Conservation (phyloP, 352 stramenopile genomes). For the Thraustochytrium sp. region DNA sequence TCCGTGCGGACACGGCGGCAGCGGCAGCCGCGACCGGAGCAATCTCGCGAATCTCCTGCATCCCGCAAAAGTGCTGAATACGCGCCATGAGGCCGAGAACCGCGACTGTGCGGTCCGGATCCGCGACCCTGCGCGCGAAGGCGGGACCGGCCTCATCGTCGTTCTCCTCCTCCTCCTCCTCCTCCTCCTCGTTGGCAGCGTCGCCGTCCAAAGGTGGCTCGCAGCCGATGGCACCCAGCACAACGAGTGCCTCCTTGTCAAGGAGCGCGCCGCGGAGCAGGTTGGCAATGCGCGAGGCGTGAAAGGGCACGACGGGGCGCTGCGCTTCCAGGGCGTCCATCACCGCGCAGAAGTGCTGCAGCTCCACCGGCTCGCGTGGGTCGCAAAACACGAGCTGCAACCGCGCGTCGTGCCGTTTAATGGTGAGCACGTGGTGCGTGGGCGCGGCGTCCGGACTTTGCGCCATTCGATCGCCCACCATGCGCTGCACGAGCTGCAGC, state of each 20-base stretch:
- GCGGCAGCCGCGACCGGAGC: too few species aligned
- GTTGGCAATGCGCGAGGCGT: slow-evolving; percentile 18
- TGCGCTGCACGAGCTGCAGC: neutral
- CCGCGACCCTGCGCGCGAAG: neutral
- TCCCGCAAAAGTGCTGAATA: slow-evolving; percentile 5
- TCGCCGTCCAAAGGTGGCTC: neutral
- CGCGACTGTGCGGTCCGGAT: neutral
- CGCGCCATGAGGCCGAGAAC: neutral
- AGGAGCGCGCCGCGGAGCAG: neutral
- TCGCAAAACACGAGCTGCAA: slow-evolving; percentile 15
- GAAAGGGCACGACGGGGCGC: slow-evolving; percentile 1
- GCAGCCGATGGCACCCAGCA: neutral
- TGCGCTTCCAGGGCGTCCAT: neutral
- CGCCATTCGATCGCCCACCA: too few species aligned
- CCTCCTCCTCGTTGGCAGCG: too few species aligned
- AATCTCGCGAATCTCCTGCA: too few species aligned
- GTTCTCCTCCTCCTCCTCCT: too few species aligned
- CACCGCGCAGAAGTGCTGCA: neutral
- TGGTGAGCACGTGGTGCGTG: neutral
- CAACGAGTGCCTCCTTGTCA: neutral
- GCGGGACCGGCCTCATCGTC: too few species aligned
- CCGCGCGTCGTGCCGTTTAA: neutral
- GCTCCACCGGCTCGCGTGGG: neutral
- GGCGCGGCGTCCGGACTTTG: neutral
- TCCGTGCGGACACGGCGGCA: too few species aligned